Evolutionary conservation across 2,329 filamentous ascomycete genomes (phyloP), one percentile per base, ranked within the genome.

Genomic region (Colletotrichum sp.): DNA sequence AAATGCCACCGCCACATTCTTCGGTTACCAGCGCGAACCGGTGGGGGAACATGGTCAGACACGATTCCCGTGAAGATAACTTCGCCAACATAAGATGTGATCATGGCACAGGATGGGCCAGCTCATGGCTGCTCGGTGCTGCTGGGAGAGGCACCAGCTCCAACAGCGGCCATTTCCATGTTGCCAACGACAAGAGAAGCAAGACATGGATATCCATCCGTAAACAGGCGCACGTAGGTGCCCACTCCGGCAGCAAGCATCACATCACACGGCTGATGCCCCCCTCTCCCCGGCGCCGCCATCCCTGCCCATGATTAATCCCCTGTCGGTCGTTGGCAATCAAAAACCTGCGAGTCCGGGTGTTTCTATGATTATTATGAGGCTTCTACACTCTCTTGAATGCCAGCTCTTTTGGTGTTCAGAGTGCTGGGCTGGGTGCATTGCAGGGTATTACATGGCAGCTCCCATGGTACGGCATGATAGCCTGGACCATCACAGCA

Each of bases 11-110:
- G 61, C 9, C 48, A 16, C 52, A 43, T 56, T 25, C 4, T 28
- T 64, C 69, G 74, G 74, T 48, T 76, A 69, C 58, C 58, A 69
- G 64, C 73, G 43, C 60, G 73, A 75, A 76, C 74, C 65, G 25
- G 70, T 66, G 64, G 74, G 73, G 68, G 58, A 55, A 69, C 8
- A 28, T 32, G n/a, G 48, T 25, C 56, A 70, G 28, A 48, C 27
- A 43, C 9, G 8, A 32, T 27, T 22, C 27, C 52, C 12, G 28
- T 58, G 18, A 56, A 28, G 15, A 68, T 60, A 34, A 18, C n/a
- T 13, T 12, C 34, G 32, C 27, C 55, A 58, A 58, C 55, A 16
- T 27, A 9, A 39, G 18, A 64, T 10, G 18, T 22, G 22, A 12
- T 15, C 34, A 43, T 25, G 32, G n/a, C 43, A 52, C 25, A 13